Conservation (phyloP, 2,329 filamentous ascomycete genomes). For the Fusarium equiseti region DNA sequence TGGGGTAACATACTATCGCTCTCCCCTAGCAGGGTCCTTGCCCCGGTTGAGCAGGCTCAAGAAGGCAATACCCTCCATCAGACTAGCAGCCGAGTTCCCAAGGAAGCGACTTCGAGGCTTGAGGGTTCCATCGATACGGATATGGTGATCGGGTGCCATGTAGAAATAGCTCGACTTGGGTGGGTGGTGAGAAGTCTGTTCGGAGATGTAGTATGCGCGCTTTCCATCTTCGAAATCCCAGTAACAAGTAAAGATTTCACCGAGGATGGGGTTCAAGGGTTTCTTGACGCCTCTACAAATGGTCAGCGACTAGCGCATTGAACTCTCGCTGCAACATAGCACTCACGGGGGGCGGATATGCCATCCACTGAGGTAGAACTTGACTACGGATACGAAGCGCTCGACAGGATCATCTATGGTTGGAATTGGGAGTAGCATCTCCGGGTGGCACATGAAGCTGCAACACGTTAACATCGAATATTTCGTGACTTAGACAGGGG, state of each 20-base stretch:
- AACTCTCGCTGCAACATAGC: not conserved
- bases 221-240: conserved; percentile 92
- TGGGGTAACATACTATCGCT: conserved; percentile 80
- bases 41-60: conserved; percentile 85
- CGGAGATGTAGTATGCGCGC: conserved; percentile 93
- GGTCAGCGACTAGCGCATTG: conserved; percentile 41
- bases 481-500: conserved; percentile 11
- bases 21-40: conserved; percentile 72
- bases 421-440: conserved; percentile 90
- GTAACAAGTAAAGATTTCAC: conserved; percentile 94
- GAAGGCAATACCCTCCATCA: conserved; percentile 97
- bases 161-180: conserved; percentile 99
- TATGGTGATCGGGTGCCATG: conserved; percentile 92
- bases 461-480: conserved; percentile 21
- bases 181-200: conserved; percentile 98
- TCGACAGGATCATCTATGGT: conserved; percentile 88
- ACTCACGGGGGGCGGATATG: conserved; percentile 96
- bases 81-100: conserved; percentile 94
- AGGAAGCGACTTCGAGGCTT: conserved; percentile 96
- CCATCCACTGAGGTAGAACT: conserved; percentile 98
- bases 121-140: conserved; percentile 93
- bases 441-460: conserved; percentile 99
- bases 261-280: conserved; percentile 94
- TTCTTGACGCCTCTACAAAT: conserved; percentile 89
- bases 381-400: conserved; percentile 94